phyloP scores from a whole-genome alignment of 176 grass and related monocot genomes.

The Hordeum marinum region DNA sequence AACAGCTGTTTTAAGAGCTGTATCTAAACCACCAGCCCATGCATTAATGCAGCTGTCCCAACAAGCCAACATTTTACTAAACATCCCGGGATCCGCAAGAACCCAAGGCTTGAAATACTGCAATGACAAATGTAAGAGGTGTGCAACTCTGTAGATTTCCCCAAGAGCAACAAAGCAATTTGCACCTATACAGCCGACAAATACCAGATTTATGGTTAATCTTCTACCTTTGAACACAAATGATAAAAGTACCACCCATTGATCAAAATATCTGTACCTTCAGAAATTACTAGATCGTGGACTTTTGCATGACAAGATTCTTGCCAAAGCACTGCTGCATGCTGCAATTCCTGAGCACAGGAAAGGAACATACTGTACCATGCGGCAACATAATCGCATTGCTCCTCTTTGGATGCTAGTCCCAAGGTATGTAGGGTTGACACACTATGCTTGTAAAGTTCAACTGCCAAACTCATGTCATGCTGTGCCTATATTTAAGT shows the following conservation, averaged over 20 bases:
- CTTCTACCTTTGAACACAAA: constrained; percentile 1
- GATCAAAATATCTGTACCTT: constrained; percentile 33
- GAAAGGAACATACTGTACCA: constrained; percentile 46
- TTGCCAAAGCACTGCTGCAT: constrained; percentile 44
- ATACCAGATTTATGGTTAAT: constrained; percentile 14
- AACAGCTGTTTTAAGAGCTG: constrained; percentile 30
- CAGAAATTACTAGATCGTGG: constrained; percentile 26
- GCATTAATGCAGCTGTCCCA: constrained; percentile 40
- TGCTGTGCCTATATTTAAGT: constrained; percentile 34
- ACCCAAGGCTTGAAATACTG: constrained; percentile 61
- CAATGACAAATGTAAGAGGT: constrained; percentile 39
- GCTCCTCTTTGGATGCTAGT: constrained; percentile 54
- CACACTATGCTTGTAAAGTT: constrained; percentile 49
- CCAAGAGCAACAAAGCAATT: constrained; percentile 50
- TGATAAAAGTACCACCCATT: neutral
- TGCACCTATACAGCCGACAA: constrained; percentile 31
- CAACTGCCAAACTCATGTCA: constrained; percentile 24
- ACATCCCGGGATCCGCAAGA: constrained; percentile 32
- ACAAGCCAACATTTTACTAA: constrained; percentile 41
- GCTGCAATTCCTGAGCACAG: constrained; percentile 58
- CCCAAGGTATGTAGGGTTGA: constrained; percentile 33
- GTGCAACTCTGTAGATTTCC: constrained; percentile 55
- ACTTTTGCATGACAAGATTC: constrained; percentile 38
- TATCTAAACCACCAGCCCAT: constrained; percentile 40
- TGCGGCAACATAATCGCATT: constrained; percentile 35